Percentiles rank a stretch among this genome's conserved stretches.
phyloP scores from a whole-genome alignment of 495 filamentous ascomycete genomes.

The Penicillium desertorum region DNA sequence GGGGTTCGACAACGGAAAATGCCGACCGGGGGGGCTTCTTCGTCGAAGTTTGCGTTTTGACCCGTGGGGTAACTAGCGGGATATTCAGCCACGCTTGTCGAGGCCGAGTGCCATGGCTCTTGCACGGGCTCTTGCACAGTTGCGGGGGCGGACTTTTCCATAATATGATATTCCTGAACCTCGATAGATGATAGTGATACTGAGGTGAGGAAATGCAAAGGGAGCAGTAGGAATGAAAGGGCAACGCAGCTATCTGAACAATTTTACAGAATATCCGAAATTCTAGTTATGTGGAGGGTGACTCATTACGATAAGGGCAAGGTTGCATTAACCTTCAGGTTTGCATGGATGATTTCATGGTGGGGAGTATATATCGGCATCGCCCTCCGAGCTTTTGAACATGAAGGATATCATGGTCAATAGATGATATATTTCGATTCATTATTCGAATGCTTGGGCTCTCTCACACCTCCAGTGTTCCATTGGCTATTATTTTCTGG shows the following conservation, averaged over 20 bases:
- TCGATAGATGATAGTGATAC: not conserved
- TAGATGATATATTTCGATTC: not conserved
- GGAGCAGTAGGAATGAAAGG: too few relatives aligned
- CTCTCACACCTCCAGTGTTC: not conserved
- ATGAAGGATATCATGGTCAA: not conserved
- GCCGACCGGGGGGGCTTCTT: slow-evolving; percentile 21
- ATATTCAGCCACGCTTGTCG: not conserved
- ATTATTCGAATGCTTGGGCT: not conserved
- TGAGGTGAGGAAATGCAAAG: not conserved
- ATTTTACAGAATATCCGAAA: not conserved
- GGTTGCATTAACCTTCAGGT: not conserved
- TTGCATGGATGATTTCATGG: slow-evolving; percentile 2
- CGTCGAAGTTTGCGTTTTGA: slow-evolving; percentile 4
- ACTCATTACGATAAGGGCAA: slow-evolving; percentile 1
- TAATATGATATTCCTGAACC: not conserved
- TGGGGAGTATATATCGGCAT: slow-evolving; percentile 7
- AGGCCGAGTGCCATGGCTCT: slow-evolving; percentile 5
- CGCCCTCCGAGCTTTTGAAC: slow-evolving; percentile 1
- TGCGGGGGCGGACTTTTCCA: not conserved
- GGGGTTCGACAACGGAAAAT: slow-evolving; percentile 27
- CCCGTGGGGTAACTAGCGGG: not conserved
- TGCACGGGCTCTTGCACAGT: slow-evolving; percentile 1
- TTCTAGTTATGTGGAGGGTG: not conserved
- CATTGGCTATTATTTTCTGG: not conserved
- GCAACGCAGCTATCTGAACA: not conserved